phyloP scores from a whole-genome alignment of 2,329 filamentous ascomycete genomes.

The Arthrobotrys musiformis region DNA sequence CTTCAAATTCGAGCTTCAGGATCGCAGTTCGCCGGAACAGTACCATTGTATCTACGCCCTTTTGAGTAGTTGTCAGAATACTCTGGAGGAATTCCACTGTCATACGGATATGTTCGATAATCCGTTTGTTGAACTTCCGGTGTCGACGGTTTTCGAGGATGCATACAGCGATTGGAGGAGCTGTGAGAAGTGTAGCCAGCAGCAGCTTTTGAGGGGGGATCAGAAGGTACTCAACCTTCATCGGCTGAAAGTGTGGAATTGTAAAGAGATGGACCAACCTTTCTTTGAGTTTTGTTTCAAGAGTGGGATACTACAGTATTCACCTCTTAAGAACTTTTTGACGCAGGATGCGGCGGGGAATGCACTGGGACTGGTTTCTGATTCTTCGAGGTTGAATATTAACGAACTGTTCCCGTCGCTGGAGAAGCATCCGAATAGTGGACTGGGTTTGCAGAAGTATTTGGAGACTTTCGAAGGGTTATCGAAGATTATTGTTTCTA shows the following conservation, averaged over 20 bases:
- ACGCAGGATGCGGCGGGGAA: not conserved
- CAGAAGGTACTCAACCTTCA: slow-evolving; percentile 2
- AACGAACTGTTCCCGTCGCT: not conserved
- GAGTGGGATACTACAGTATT: not conserved
- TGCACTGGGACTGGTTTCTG: not conserved
- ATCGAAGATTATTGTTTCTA: slow-evolving; percentile 9
- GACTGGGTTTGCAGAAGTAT: slow-evolving; percentile 6
- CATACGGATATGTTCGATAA: not conserved
- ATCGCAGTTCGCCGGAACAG: not conserved
- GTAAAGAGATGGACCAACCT: not conserved
- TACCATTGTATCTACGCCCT: slow-evolving; percentile 30
- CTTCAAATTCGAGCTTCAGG: not conserved
- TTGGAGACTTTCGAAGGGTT: slow-evolving; percentile 28
- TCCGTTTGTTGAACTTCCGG: not conserved
- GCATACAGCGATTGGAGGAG: slow-evolving; percentile 10
- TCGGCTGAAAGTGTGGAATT: slow-evolving; percentile 14
- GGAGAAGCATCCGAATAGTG: not conserved
- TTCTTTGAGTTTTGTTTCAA: slow-evolving; percentile 16
- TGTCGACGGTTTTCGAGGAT: not conserved
- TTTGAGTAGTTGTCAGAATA: slow-evolving; percentile 31
- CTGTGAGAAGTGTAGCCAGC: slow-evolving; percentile 5
- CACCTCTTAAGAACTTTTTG: slow-evolving; percentile 14
- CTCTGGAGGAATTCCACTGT: slow-evolving; percentile 20
- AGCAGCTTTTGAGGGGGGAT: not conserved
- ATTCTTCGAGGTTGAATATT: slow-evolving; percentile 9